Evolutionary conservation across 306 rosid species (phyloP), one percentile per base, ranked within the genome.

Genomic region (Fragaria vesca): DNA sequence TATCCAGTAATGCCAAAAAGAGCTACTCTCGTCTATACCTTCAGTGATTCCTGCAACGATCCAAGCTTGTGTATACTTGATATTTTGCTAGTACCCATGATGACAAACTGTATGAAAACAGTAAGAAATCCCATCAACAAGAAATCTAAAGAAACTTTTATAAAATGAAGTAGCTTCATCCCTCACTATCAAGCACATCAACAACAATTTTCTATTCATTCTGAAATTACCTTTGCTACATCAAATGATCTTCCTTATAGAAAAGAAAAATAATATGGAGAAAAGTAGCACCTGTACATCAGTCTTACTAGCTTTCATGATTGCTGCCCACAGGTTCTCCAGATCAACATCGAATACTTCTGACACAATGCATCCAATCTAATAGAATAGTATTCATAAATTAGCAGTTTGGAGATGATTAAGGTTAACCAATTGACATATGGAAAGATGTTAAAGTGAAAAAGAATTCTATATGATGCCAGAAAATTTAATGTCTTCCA

Each of bases 331-430:
- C 84, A 89, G 43, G 76, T 73, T 84, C 77, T 83, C 86, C 74
- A 71, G 36, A 74, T 89, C 90, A 83, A 87, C 76, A 73, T 86
- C 89, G 61, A 74, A 82, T 68, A 82, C 61, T 78, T 90, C 87
- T 26, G 90, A 52, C 69, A 91, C 72, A 76, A 86, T 74, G 82
- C 90, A 91, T 78, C 96, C 98, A n/a, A 91, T 89, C 98, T 91
- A 89, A 69, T 43, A 80, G 77, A 78, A 18, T 66, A 80, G 69
- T 50, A 68, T 16, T 47, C 60, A 34, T 47, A 67, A 78, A 40
- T 32, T 43, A 58, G 60, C 45, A 6, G 5, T 17, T 57, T 34
- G 55, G 9, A 36, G 8, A 36, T 46, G 8, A 28, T 38, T 21
- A 10, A 50, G 73, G 51, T 48, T 10, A 60, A 34, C 28, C 47